These are phyloP conservation scores for Diutina pseudorugosa DNA, from an alignment of 1,139 yeast species.

Conservation along the genomic window DNA sequence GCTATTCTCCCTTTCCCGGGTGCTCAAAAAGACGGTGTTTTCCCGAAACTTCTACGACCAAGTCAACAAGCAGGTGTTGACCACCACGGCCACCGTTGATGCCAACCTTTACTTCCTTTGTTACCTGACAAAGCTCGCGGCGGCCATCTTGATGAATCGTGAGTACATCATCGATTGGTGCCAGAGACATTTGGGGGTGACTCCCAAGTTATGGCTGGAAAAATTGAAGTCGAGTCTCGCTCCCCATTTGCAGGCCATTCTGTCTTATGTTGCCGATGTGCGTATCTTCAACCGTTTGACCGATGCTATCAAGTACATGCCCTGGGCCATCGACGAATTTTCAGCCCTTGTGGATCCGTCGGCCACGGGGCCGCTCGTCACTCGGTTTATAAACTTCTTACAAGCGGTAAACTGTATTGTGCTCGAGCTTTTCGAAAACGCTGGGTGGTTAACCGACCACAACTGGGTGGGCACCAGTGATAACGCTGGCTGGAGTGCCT, in stretches of 20 bases:
- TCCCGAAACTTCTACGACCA: conserved; percentile 31
- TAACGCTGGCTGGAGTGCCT: conserved; percentile 30
- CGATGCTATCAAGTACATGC: conserved; percentile 38
- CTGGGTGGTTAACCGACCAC: conserved; percentile 48
- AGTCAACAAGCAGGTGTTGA: conserved; percentile 27
- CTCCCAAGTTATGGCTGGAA: background rate
- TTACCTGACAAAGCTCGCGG: conserved; percentile 28
- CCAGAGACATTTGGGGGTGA: conserved; percentile 5
- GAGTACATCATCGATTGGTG: conserved; percentile 21
- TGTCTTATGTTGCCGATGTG: conserved; percentile 37
- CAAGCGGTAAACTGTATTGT: conserved; percentile 33
- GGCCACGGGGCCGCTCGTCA: conserved; percentile 15
- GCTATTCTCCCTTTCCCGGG: conserved; percentile 12
- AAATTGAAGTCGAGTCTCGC: conserved; percentile 19
- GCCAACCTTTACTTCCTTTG: conserved; percentile 31
- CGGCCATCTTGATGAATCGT: conserved; percentile 29
- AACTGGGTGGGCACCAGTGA: conserved; percentile 38
- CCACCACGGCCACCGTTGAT: conserved; percentile 26
- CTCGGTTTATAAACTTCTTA: conserved; percentile 25
- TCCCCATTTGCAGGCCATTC: conserved; percentile 27
- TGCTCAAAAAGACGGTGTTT: conserved; percentile 13
- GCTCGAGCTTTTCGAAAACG: conserved; percentile 40
- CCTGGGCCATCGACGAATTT: conserved; percentile 34
- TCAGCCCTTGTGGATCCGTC: conserved; percentile 17
- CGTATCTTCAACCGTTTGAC: conserved; percentile 44